These are phyloP conservation scores for Xylariaceae sp. DNA, from an alignment of 2,329 filamentous ascomycete species.

Conservation along the genomic window DNA sequence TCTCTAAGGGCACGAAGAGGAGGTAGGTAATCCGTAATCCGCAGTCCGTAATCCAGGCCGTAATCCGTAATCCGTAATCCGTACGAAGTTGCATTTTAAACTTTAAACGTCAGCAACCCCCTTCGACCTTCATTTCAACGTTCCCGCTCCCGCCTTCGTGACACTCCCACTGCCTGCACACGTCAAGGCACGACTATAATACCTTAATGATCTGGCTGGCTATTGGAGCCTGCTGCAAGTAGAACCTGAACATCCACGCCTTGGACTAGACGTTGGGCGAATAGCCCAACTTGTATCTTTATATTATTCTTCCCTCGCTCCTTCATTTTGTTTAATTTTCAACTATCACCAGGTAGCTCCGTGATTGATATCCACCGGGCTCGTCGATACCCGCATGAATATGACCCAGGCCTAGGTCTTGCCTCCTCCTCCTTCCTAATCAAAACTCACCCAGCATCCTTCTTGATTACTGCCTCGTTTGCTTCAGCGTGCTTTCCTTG, in stretches of 20 bases:
- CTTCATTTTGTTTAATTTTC: neutral
- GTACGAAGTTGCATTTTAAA: neutral
- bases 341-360: neutral
- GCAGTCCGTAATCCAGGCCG: no score
- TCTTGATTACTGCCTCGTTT: slow-evolving; percentile 32
- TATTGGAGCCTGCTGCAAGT: neutral
- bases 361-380: neutral
- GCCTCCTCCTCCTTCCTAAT: neutral
- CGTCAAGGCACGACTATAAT: neutral
- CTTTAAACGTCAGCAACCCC: neutral
- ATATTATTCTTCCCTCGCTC: neutral
- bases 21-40: no score
- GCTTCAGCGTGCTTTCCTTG: neutral
- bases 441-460: neutral
- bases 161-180: neutral
- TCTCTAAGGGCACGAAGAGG: no score
- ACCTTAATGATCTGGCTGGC: neutral
- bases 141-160: neutral
- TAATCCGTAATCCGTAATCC: neutral
- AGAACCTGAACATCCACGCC: neutral
- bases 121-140: neutral
- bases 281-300: neutral
- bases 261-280: neutral
- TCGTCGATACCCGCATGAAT: neutral
- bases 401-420: neutral